A percentile compares a stretch with the other conserved stretches of the same genome.
Conservation (phyloP, 345 rosid species). For the Populus nigra region DNA sequence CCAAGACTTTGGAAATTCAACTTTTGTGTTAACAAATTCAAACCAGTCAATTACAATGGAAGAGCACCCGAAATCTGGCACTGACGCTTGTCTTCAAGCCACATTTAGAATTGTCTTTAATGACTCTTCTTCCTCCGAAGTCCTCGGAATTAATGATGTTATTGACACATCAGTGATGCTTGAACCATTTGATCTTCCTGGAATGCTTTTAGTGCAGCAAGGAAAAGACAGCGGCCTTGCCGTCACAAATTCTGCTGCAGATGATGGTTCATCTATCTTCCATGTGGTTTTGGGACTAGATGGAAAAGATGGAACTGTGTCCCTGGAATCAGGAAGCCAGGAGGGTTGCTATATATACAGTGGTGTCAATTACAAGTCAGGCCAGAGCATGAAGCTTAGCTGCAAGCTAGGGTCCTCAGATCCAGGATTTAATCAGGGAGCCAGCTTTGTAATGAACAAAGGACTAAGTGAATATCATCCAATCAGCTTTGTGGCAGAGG, state of each 20-base stretch:
- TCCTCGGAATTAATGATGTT: conserved; percentile 21
- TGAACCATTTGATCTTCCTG: conserved; percentile 80
- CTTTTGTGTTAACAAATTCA: conserved; percentile 53
- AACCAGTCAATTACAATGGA: conserved; percentile 66
- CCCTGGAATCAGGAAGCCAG: conserved; percentile 48
- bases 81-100: conserved; percentile 52
- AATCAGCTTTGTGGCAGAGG: conserved; percentile 74
- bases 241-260: conserved; percentile 33
- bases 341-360: conserved; percentile 61
- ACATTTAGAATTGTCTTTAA: conserved; percentile 61
- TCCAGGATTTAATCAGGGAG: conserved; percentile 35
- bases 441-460: conserved; percentile 52
- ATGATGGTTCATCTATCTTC: conserved; percentile 38
- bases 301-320: conserved; percentile 50
- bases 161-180: conserved; percentile 57
- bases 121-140: conserved; percentile 16
- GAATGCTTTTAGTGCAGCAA: conserved; percentile 52
- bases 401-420: conserved; percentile 42
- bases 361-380: conserved; percentile 34
- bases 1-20: conserved; percentile 46
- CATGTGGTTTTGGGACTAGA: conserved; percentile 61
- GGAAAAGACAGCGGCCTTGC: conserved; percentile 36
- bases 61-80: conserved; percentile 47
- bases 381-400: conserved; percentile 40
- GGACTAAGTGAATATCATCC: conserved; percentile 63